A percentile compares a stretch with the other conserved stretches of the same genome.
Evolutionary conservation across 495 filamentous ascomycete species (phyloP).

Genomic region (Neurospora tetrasperma): DNA sequence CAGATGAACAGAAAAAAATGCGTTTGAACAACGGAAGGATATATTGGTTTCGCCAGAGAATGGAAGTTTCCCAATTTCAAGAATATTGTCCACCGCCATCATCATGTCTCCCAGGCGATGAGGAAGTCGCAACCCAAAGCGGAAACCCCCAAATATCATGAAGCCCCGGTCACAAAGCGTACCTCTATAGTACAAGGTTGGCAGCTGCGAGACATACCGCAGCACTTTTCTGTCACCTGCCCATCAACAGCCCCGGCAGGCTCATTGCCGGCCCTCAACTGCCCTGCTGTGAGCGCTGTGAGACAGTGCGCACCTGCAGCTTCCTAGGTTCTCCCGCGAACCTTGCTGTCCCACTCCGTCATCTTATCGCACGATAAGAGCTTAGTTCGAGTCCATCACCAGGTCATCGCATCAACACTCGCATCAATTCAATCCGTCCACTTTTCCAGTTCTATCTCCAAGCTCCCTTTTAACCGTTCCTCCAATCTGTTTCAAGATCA

Average conservation of each 20-base stretch:
- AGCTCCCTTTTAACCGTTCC: too few relatives aligned
- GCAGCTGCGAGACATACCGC: background rate
- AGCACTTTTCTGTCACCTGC: background rate
- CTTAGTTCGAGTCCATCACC: background rate
- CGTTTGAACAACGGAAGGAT: too few relatives aligned
- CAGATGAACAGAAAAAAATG: background rate
- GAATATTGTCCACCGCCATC: background rate
- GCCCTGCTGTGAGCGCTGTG: background rate
- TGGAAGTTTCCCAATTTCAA: background rate
- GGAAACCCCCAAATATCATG: background rate
- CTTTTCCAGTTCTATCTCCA: background rate
- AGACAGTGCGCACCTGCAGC: background rate
- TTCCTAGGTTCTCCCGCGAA: background rate
- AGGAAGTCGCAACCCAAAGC: background rate
- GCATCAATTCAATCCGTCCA: background rate
- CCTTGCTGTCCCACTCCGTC: background rate
- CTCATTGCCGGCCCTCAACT: background rate
- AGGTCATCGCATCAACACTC: background rate
- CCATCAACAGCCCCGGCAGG: background rate
- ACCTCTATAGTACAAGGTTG: background rate
- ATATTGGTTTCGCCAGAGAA: background rate
- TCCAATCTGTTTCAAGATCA: too few relatives aligned
- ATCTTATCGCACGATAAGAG: background rate
- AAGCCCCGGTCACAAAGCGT: background rate
- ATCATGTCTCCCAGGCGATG: background rate